A percentile compares a stretch with the other conserved stretches of the same genome.
Conservation (phyloP, 139 green algal species). For the Coelastrella sp. region DNA sequence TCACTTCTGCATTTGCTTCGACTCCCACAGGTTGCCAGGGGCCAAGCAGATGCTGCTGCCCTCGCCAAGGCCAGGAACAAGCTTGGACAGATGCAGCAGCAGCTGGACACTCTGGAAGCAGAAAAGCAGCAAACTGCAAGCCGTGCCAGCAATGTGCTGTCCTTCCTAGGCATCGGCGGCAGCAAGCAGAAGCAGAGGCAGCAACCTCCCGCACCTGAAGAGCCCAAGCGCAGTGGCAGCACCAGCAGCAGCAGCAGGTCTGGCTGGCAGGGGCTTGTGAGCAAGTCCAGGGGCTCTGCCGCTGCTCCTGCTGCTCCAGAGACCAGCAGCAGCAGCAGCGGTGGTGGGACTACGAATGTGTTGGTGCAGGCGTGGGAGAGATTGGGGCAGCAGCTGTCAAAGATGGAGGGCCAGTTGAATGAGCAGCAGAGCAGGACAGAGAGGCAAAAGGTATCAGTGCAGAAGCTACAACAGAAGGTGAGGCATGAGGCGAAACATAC, state of each 20-base stretch:
- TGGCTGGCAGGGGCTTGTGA: conserved; percentile 5
- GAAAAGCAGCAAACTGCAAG: conserved; percentile 28
- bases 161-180: conserved; percentile 45
- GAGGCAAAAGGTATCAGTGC: conserved; percentile 27
- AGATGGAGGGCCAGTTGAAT: conserved; percentile 40
- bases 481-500: not conserved
- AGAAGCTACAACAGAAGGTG: conserved; percentile 41
- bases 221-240: not conserved
- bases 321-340: conserved; percentile 14
- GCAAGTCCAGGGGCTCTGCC: not conserved
- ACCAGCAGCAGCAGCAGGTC: not conserved
- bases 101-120: conserved; percentile 57
- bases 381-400: conserved; percentile 35
- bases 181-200: conserved; percentile 31
- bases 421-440: conserved; percentile 40
- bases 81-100: conserved; percentile 50
- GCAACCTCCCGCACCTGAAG: not conserved
- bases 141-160: conserved; percentile 24
- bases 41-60: conserved; percentile 29
- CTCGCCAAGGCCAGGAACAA: conserved; percentile 54
- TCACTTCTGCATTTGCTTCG: not conserved
- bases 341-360: conserved; percentile 6
- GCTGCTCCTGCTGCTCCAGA: not conserved
- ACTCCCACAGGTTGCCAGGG: conserved; percentile 50
- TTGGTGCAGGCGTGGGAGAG: conserved; percentile 38